Evolutionary conservation across 2,329 filamentous ascomycete species (phyloP).

Genomic region (Aureobasidium leucospermi): DNA sequence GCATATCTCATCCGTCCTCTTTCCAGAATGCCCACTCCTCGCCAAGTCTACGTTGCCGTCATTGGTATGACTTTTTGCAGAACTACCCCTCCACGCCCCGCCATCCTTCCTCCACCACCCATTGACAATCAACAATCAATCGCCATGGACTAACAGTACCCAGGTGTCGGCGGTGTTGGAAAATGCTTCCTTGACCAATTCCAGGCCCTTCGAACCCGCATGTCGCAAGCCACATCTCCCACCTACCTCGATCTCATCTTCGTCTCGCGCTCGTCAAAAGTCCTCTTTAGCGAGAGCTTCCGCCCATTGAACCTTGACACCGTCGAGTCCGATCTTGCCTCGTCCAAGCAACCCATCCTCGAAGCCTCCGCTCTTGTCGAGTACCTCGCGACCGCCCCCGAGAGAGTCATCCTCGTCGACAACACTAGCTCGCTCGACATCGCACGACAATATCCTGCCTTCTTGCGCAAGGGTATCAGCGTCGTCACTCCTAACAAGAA

Average conservation of each 20-base stretch:
- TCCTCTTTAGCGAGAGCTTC: slow-evolving; percentile 68
- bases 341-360: slow-evolving; percentile 58
- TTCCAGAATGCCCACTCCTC: slow-evolving; percentile 33
- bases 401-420: slow-evolving; percentile 79
- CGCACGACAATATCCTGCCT: slow-evolving; percentile 72
- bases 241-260: slow-evolving; percentile 72
- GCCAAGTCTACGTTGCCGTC: slow-evolving; percentile 41
- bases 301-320: slow-evolving; percentile 56
- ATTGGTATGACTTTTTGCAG: slow-evolving; percentile 29
- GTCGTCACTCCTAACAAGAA: slow-evolving; percentile 99
- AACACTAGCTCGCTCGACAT: slow-evolving; percentile 90
- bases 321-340: slow-evolving; percentile 54
- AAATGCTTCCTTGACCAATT: slow-evolving; percentile 85
- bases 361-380: slow-evolving; percentile 63
- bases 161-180: slow-evolving; percentile 88
- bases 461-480: slow-evolving; percentile 74
- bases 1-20: neutral
- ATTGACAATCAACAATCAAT: neutral
- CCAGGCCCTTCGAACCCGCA: slow-evolving; percentile 56
- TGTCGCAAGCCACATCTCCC: slow-evolving; percentile 42
- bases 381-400: slow-evolving; percentile 70
- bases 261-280: slow-evolving; percentile 77
- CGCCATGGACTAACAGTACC: slow-evolving; percentile 9
- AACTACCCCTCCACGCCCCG: slow-evolving; percentile 11
- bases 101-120: neutral